Evolutionary conservation across 148 eudicot genomes (phyloP).

Genomic region (Limonium bicolor): DNA sequence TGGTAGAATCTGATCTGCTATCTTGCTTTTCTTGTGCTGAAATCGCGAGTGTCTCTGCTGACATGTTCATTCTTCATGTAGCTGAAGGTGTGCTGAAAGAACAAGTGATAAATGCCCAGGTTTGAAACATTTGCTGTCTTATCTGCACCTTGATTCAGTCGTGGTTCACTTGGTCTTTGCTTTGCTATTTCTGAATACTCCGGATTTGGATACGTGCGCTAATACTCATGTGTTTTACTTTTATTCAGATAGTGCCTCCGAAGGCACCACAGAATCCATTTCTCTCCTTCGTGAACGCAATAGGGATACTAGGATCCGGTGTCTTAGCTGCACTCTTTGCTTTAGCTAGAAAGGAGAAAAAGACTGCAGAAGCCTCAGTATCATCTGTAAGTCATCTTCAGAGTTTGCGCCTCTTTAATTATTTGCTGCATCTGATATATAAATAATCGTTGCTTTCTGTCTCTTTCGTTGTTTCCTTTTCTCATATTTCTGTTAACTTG

Average conservation of each 20-base stretch:
- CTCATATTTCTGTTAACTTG: too few relatives aligned
- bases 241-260: constrained; percentile 32
- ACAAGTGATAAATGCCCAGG: too few relatives aligned
- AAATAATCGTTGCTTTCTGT: too few relatives aligned
- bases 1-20: background rate
- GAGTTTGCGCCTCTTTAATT: background rate
- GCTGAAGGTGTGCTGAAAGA: too few relatives aligned
- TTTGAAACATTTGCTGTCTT: too few relatives aligned
- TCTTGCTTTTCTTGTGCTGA: background rate
- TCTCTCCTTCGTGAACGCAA: constrained; percentile 46
- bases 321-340: constrained; percentile 72
- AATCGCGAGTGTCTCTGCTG: too few relatives aligned
- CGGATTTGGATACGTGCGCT: background rate
- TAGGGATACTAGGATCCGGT: constrained; percentile 62
- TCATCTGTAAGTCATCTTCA: constrained; percentile 47
- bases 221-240: constrained; percentile 5
- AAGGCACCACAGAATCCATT: constrained; percentile 37
- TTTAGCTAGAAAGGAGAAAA: constrained; percentile 56
- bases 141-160: too few relatives aligned
- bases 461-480: too few relatives aligned
- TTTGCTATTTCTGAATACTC: constrained; percentile 3
- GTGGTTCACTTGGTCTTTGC: background rate
- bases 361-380: constrained; percentile 29
- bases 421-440: background rate
- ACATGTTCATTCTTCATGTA: too few relatives aligned